Base-by-base conservation (phyloP, 2,329 filamentous ascomycete species). In the Cercospora zeina region DNA sequence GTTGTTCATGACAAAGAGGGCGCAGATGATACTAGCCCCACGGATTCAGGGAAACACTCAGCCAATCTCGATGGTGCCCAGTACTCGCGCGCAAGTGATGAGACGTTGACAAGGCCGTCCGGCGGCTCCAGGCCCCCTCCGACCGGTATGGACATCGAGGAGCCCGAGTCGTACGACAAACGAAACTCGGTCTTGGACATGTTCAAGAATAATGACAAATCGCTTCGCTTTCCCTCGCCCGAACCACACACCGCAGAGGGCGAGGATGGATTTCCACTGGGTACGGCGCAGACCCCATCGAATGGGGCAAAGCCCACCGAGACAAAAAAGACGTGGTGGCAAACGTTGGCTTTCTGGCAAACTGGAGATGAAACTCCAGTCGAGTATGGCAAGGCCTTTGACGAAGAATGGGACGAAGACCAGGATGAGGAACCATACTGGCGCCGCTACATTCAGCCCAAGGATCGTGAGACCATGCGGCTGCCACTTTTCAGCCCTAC, bases 391-490 rank as follows among this genome's bases (percentile, higher is more conserved):
- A 63, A 79, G 2, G 85, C 89, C 0, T 86, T 84, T 71, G 85
- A 89, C 64, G 75, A 84, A 34, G 82, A 88, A 1, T 85, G 83
- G 67, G 79, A 83, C 36, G 83, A 88, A 30, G 81, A 87, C 61
- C 82, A 85, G 10, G 84, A 87, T 47, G 83, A 82, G 8, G 83
- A 86, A 54, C 87, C 90, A 0, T 78, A 85, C 49, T 99, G 95
- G 95, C 86, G 87, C 70, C 89, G 87, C 64, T 97, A 93, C 77
- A 79, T 97, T 55, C 88, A 87, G 71, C 84, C 86, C 62, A 92
- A 89, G 61, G 87, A 97, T 64, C 88, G 95, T 37, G 91, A 93
- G 16, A 96, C 90, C 0, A 92, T 96, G 78, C 87, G 88, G 51
- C 78, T 97, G 9, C 86, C 91, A 0, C 77, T 83, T 2, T 84